Evolutionary conservation across 306 rosid species (phyloP), one percentile per base, ranked within the genome.

Genomic region (Hippophae gyantsensis): DNA sequence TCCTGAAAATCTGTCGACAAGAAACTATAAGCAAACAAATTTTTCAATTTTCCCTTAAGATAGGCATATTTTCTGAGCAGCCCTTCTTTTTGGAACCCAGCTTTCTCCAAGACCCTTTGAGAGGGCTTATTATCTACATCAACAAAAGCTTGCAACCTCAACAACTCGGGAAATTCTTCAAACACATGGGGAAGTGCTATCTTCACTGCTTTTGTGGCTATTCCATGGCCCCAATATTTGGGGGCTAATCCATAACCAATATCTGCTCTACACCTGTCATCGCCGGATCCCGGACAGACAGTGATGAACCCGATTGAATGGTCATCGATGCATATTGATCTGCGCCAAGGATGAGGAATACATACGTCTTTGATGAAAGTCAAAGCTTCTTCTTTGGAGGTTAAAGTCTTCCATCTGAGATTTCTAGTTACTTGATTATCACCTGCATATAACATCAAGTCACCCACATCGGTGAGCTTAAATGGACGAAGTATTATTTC

Each of bases 81-180:
- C 9, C 69, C 68, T 44, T 72, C 78, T 52, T 25, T 61, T 3
- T 52, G 45, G 62, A 77, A 77, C 13, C 78, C 76, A 53, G 59
- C 45, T 43, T 73, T 77, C 9, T 65, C 73, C 70, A 69, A 60
- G 23, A 72, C 76, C 66, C 64, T 69, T 38, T 68, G 78, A 47
- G 72, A 77, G 9, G 64, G 72, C 51, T 18, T 67, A 65, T 76
- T 76, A 67, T 68, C 72, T 0, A 60, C 13, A 40, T 63, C 66
- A 47, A 56, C 59, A 53, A 56, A 56, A 42, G 69, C 65, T 51
- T 75, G 61, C 48, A 75, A 32, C 61, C 76, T 61, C 8, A 56
- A 48, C 50, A 61, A 55, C 27, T 42, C 43, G 1, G 63, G 50
- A 51, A 61, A 58, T 6, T 62, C 60, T 14, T 41, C 8, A 7